Percentiles rank a stretch among this genome's conserved stretches.
These are phyloP conservation scores for Botryosphaeria agaves DNA, from an alignment of 2,329 filamentous ascomycete species.

Conservation along the genomic window DNA sequence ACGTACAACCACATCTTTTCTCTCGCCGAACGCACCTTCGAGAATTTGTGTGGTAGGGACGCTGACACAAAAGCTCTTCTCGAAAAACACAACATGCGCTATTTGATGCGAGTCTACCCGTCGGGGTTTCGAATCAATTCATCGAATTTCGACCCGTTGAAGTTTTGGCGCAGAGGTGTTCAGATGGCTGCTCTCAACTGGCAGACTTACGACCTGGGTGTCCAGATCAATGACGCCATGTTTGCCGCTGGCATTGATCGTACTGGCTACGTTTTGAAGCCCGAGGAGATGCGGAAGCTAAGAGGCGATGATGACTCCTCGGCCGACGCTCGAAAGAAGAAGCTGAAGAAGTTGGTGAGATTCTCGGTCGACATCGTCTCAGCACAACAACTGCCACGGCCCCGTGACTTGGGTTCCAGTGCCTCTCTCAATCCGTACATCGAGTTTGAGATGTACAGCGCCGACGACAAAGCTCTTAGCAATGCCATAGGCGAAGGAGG, in stretches of 20 bases:
- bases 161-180: constrained; percentile 86
- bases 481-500: constrained; percentile 49
- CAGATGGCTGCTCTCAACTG: constrained; percentile 98
- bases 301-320: constrained; percentile 32
- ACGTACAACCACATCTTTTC: constrained; percentile 91
- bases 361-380: constrained; percentile 85
- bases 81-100: constrained; percentile 78
- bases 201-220: constrained; percentile 92
- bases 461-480: constrained; percentile 76
- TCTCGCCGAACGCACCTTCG: constrained; percentile 78
- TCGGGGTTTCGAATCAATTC: constrained; percentile 67
- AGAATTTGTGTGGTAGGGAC: constrained; percentile 59
- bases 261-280: constrained; percentile 88
- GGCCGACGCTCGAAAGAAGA: constrained; percentile 28
- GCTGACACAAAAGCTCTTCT: constrained; percentile 61
- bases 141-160: constrained; percentile 85
- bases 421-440: constrained; percentile 80
- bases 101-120: constrained; percentile 89
- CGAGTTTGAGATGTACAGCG: constrained; percentile 86
- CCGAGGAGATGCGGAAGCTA: constrained; percentile 55
- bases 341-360: constrained; percentile 63
- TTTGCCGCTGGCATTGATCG: constrained; percentile 77
- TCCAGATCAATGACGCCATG: constrained; percentile 97
- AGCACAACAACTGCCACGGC: constrained; percentile 83
- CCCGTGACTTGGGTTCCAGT: constrained; percentile 51